Percentiles rank a stretch among this genome's conserved stretches.
phyloP scores from a whole-genome alignment of 1,139 yeast genomes.

The Spencermartinsiella ligniputridi region DNA sequence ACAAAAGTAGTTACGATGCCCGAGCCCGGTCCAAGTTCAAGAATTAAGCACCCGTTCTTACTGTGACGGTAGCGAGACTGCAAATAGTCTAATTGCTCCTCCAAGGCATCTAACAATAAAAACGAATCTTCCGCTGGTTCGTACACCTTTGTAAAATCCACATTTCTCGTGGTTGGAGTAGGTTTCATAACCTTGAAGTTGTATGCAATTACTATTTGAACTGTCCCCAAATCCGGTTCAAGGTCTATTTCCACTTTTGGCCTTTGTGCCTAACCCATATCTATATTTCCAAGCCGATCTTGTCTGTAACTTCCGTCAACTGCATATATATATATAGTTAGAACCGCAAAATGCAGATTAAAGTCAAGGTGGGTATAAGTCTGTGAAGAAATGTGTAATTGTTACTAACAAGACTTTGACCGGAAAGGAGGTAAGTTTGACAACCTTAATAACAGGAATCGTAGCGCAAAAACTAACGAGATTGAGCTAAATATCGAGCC shows the following conservation, averaged over 20 bases:
- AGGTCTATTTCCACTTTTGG: not conserved
- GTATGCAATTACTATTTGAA: not conserved
- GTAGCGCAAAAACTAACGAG: slow-evolving; percentile 29
- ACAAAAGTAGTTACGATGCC: slow-evolving; percentile 82
- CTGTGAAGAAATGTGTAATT: too few species aligned
- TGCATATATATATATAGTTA: not conserved
- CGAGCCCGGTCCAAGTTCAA: slow-evolving; percentile 91
- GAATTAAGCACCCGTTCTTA: slow-evolving; percentile 45
- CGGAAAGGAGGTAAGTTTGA: slow-evolving; percentile 51
- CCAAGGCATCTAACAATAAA: slow-evolving; percentile 73
- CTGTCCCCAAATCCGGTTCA: not conserved
- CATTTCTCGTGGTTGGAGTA: slow-evolving; percentile 46
- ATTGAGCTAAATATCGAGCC: slow-evolving; percentile 79
- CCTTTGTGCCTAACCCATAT: too few species aligned
- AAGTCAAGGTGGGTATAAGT: slow-evolving; percentile 50
- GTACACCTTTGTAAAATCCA: slow-evolving; percentile 58
- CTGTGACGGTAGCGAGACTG: slow-evolving; percentile 4
- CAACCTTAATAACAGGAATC: not conserved
- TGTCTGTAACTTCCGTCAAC: not conserved
- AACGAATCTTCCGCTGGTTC: slow-evolving; percentile 95
- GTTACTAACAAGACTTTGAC: slow-evolving; percentile 30
- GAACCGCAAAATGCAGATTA: slow-evolving; percentile 49
- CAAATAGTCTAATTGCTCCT: slow-evolving; percentile 42
- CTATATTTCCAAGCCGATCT: too few species aligned
- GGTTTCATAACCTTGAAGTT: slow-evolving; percentile 41